Conservation (phyloP, 257 asterid genomes). For the Solanum microdontum region DNA sequence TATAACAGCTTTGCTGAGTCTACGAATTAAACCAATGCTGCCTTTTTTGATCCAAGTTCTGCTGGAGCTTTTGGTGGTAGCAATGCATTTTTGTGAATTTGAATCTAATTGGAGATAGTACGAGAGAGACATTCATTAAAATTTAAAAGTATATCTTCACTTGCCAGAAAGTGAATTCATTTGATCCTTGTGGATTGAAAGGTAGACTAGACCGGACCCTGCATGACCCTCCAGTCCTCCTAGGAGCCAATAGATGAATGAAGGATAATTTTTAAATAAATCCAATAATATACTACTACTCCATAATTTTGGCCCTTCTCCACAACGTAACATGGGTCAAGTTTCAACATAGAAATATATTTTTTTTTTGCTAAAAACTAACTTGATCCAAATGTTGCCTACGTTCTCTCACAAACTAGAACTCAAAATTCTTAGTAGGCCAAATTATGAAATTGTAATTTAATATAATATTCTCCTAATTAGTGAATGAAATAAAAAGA, state of each 20-base stretch:
- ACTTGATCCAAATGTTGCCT: background rate
- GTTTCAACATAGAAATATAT: background rate
- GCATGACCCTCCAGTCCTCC: background rate
- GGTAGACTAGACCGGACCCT: background rate
- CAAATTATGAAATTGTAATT: background rate
- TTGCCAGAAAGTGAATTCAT: background rate
- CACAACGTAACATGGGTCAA: background rate
- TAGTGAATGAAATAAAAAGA: background rate
- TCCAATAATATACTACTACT: background rate
- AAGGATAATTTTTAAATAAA: background rate
- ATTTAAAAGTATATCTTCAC: background rate
- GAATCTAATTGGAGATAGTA: background rate
- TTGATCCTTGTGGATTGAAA: background rate
- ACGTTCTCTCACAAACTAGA: background rate
- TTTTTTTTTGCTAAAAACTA: background rate
- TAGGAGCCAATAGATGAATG: background rate
- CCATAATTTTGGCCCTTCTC: background rate
- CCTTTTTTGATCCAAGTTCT: background rate
- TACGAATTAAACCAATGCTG: background rate
- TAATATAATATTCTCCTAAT: background rate
- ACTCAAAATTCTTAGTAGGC: background rate
- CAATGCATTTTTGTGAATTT: background rate
- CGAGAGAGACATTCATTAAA: background rate
- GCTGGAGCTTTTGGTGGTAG: background rate
- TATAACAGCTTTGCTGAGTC: background rate